Conservation (phyloP, 83 land plant species). For the Picea engelmannii region DNA sequence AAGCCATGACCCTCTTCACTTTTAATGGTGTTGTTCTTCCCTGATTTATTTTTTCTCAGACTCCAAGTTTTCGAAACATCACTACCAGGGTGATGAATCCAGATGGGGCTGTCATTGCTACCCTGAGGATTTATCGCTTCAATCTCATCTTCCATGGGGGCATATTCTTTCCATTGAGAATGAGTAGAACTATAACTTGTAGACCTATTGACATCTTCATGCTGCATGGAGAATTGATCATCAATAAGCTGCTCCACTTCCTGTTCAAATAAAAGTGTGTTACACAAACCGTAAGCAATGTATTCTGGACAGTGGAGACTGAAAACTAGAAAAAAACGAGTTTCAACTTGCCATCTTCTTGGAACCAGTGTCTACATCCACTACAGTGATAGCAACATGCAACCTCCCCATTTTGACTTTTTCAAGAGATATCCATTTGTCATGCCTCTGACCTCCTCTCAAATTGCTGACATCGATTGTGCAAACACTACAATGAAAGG, state of each 20-base stretch:
- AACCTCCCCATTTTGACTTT: conserved; percentile 78
- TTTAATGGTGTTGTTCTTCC: not conserved
- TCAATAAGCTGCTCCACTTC: not conserved
- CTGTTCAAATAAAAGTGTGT: conserved; percentile 12
- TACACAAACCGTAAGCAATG: not conserved
- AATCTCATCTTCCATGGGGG: conserved; percentile 32
- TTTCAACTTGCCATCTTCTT: conserved; percentile 16
- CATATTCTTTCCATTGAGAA: conserved; percentile 6
- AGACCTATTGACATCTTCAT: not conserved
- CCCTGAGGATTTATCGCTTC: conserved; percentile 55
- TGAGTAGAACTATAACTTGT: not conserved
- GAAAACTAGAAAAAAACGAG: conserved; percentile 2
- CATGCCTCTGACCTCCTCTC: conserved; percentile 73
- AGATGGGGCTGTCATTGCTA: conserved; percentile 43
- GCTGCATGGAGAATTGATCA: not conserved
- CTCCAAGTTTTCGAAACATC: conserved; percentile 50
- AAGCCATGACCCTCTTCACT: not conserved
- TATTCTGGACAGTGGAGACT: not conserved
- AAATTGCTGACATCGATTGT: conserved; percentile 42
- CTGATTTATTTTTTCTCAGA: conserved; percentile 39
- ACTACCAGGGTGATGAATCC: conserved; percentile 62
- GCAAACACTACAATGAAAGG: conserved; percentile 45
- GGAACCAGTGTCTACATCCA: conserved; percentile 31
- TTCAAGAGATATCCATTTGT: conserved; percentile 64
- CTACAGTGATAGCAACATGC: conserved; percentile 66